Percentiles rank a stretch among this genome's conserved stretches.
Evolutionary conservation across 108 stramenopile species (phyloP).

Genomic region (Parietichytrium sp.): DNA sequence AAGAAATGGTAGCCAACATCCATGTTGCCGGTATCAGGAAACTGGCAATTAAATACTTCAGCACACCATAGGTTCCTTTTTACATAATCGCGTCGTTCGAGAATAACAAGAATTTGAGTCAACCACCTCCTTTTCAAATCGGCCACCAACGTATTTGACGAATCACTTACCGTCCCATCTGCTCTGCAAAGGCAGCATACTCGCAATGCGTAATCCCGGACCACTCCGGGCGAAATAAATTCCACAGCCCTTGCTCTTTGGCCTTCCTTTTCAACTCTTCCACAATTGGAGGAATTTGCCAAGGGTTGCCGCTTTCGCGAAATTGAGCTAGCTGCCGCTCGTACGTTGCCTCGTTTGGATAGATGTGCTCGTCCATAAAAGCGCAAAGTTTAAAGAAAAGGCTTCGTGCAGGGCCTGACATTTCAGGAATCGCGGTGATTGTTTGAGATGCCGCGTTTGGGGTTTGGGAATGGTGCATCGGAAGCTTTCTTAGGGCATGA

Average conservation of each 20-base stretch:
- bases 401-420: background rate
- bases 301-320: slow-evolving; percentile 5
- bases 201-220: slow-evolving; percentile 58
- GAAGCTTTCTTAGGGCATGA: background rate
- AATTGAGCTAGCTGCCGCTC: slow-evolving; percentile 21
- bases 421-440: too few species aligned
- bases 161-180: slow-evolving; percentile 61
- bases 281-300: slow-evolving; percentile 56
- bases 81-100: too few species aligned
- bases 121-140: too few species aligned
- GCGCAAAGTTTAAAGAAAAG: background rate
- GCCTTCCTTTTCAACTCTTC: slow-evolving; percentile 66
- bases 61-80: slow-evolving; percentile 54
- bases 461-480: too few species aligned
- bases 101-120: too few species aligned
- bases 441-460: too few species aligned
- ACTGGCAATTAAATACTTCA: slow-evolving; percentile 62
- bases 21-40: slow-evolving; percentile 67
- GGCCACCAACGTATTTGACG: too few species aligned
- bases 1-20: slow-evolving; percentile 55
- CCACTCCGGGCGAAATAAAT: slow-evolving; percentile 75
- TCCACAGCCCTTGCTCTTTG: slow-evolving; percentile 76
- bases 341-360: slow-evolving; percentile 4
- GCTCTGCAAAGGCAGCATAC: slow-evolving; percentile 46
- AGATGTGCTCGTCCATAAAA: slow-evolving; percentile 19